Base-by-base conservation (phyloP, 2,329 filamentous ascomycete genomes). In the Knoxdaviesia proteae region DNA sequence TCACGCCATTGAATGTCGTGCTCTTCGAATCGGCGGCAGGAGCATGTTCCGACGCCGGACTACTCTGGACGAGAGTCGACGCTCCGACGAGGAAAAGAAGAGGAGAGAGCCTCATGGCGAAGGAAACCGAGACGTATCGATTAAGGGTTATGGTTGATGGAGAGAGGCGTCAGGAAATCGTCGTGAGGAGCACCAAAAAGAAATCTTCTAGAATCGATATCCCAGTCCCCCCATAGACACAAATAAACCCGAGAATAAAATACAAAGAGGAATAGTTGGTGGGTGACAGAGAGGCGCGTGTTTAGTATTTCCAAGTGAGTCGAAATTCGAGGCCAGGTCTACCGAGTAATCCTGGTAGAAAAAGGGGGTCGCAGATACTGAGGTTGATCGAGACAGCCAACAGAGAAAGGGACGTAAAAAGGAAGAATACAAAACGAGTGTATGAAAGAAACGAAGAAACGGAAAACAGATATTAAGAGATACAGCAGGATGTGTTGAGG, bases 1-100 rank as follows among this genome's bases (percentile, higher is more conserved):
- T 64, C 51, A 77, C 65, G 47, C 65, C 71, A 53, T 84, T 78
- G 62, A 84, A 84, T 36, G 62, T 20, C 20, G 20, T 20, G 20
- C 20, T 20, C 20, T 20, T 20, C 20, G 20, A 20, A 20, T 20
- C 20, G 20, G 20, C 20, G 20, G 20, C 20, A 20, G 20, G 20
- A 20, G 20, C 20, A 20, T 20, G 20, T 20, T 20, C 20, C 20
- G 20, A 20, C 20, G 3, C 20, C 20, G 20, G 20, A 20, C 20
- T 20, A 20, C 20, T 20, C 20, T 57, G 54, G 41, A 61, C 62
- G 39, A 64, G 50, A 40, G 58, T 56, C 42, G 60, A 58, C 34
- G 60, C 60, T 56, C 65, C 61, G 45, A 73, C 56, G 42, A 73
- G 54, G 49, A 69, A 56, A 46, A 67, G 55, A 43, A 64, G 51